These are phyloP conservation scores for Piper longum DNA, from an alignment of 164 flowering plant genomes.

Conservation along the genomic window DNA sequence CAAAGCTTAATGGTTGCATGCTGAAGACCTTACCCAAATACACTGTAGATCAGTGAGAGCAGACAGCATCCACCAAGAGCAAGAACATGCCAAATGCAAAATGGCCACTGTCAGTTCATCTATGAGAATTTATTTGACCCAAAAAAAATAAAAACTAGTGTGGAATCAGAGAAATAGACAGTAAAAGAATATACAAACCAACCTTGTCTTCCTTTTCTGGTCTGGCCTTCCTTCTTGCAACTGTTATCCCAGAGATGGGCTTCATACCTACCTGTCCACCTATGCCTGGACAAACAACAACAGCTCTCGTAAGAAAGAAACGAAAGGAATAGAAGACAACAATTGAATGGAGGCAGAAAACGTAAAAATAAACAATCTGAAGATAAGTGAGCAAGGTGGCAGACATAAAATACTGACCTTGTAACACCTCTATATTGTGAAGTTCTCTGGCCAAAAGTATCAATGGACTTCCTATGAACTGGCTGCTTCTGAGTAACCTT, in stretches of 20 bases:
- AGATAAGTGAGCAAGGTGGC: neutral
- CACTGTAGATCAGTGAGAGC: conserved; percentile 30
- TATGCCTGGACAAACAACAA: conserved; percentile 37
- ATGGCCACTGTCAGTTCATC: neutral
- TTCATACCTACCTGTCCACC: conserved; percentile 92
- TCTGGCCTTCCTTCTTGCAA: conserved; percentile 89
- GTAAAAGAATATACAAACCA: conserved; percentile 6
- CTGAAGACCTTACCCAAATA: conserved; percentile 46
- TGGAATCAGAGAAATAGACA: neutral
- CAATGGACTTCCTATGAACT: conserved; percentile 70
- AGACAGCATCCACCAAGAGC: conserved; percentile 9
- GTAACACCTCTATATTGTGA: conserved; percentile 86
- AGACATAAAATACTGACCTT: conserved; percentile 10
- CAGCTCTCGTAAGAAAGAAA: neutral
- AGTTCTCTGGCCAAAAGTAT: conserved; percentile 82
- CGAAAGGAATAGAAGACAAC: neutral
- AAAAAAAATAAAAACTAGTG: too few species aligned
- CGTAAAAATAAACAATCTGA: neutral
- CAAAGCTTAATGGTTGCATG: neutral
- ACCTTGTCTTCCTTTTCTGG: conserved; percentile 97
- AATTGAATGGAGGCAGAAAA: neutral
- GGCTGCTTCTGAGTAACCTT: conserved; percentile 46
- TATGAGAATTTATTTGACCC: neutral
- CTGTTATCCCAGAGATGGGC: conserved; percentile 95
- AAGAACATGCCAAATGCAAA: conserved; percentile 18